These are phyloP conservation scores for Kodamaea sp. DNA, from an alignment of 1,139 yeast species.

Conservation along the genomic window DNA sequence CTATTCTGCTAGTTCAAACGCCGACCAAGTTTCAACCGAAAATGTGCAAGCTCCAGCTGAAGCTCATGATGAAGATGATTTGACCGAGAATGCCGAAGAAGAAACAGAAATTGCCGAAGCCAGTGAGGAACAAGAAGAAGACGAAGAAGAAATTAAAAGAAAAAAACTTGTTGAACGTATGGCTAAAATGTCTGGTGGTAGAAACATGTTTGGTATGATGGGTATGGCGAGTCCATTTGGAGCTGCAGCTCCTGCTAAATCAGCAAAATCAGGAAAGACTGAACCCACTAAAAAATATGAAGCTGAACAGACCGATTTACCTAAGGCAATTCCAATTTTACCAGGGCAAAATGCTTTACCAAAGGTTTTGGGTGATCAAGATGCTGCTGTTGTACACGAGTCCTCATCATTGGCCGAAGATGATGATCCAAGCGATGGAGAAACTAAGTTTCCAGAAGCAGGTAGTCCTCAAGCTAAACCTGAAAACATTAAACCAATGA, in stretches of 20 bases:
- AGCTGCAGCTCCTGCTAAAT: slow-evolving; percentile 31
- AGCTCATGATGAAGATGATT: slow-evolving; percentile 8
- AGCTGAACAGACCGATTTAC: slow-evolving; percentile 1
- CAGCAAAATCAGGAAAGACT: slow-evolving; percentile 8
- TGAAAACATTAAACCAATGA: slow-evolving; percentile 11
- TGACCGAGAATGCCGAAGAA: slow-evolving; percentile 13
- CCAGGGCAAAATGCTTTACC: slow-evolving; percentile 36
- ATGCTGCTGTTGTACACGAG: slow-evolving; percentile 13
- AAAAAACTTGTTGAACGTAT: slow-evolving; percentile 83
- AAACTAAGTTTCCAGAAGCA: slow-evolving; percentile 16
- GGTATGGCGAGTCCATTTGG: slow-evolving; percentile 61
- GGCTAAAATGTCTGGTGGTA: slow-evolving; percentile 93
- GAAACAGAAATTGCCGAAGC: slow-evolving; percentile 21
- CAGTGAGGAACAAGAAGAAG: slow-evolving; percentile 37
- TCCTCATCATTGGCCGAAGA: slow-evolving; percentile 31
- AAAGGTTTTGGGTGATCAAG: background rate
- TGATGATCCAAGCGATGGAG: slow-evolving; percentile 26
- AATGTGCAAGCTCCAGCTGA: background rate
- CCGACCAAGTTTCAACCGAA: background rate
- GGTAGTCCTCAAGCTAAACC: slow-evolving; percentile 13
- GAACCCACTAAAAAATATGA: slow-evolving; percentile 7
- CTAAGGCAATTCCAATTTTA: slow-evolving; percentile 47
- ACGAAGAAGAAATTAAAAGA: slow-evolving; percentile 76
- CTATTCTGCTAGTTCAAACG: background rate
- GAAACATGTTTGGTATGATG: slow-evolving; percentile 84